phyloP scores from a whole-genome alignment of 139 green algal genomes.

The Diplosphaera chodatii region DNA sequence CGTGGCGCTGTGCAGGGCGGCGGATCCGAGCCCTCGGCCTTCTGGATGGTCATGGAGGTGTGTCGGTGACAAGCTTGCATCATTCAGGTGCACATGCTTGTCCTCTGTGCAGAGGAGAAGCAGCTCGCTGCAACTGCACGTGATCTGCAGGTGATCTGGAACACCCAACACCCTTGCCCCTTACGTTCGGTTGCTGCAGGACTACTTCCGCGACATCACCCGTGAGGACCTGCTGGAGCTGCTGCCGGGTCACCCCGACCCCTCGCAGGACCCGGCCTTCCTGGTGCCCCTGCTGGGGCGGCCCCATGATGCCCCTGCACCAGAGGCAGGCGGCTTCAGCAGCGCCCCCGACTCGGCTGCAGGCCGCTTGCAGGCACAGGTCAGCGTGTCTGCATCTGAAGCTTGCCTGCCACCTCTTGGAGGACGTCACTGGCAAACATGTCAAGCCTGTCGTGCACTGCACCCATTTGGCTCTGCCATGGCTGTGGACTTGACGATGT shows the following conservation, averaged over 20 bases:
- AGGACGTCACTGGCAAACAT: too few species aligned
- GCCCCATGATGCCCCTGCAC: too few species aligned
- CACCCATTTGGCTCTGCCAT: too few species aligned
- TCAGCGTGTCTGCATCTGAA: too few species aligned
- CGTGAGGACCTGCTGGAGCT: conserved; percentile 60
- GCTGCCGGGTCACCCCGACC: conserved; percentile 22
- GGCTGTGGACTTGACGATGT: too few species aligned
- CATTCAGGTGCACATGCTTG: too few species aligned
- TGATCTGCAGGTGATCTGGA: neutral
- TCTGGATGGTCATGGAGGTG: conserved; percentile 68
- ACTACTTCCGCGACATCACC: conserved; percentile 70
- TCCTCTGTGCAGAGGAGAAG: too few species aligned
- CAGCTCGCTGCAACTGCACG: neutral
- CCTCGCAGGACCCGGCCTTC: conserved; percentile 46
- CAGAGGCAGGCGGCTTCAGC: too few species aligned
- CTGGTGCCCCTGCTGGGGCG: conserved; percentile 39
- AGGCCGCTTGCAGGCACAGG: too few species aligned
- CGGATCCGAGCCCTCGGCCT: conserved; percentile 37
- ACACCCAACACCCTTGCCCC: neutral
- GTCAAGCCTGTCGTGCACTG: too few species aligned
- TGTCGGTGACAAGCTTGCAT: neutral
- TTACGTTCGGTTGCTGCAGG: conserved; percentile 42
- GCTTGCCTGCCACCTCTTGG: too few species aligned
- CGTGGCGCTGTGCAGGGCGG: conserved; percentile 41
- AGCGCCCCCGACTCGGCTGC: too few species aligned